A percentile compares a stretch with the other conserved stretches of the same genome.
These are phyloP conservation scores for Perkinsus olseni DNA, from an alignment of 169 alveolate species.

Conservation along the genomic window DNA sequence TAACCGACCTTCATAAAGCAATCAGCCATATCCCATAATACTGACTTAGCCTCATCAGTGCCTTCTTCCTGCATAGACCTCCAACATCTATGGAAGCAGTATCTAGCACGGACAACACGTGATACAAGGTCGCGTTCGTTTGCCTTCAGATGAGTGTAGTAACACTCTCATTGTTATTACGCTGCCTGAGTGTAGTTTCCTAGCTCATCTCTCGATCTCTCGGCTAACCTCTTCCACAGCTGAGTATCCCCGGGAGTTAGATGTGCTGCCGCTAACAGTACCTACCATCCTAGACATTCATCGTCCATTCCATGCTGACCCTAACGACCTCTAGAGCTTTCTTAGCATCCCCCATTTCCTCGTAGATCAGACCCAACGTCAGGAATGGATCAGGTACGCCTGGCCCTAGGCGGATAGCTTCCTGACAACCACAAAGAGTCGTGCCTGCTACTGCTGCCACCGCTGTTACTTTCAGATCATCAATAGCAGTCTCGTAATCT, in stretches of 20 bases:
- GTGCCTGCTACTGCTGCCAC: no score
- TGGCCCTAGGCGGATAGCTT: neutral
- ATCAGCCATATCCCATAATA: neutral
- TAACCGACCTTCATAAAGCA: neutral
- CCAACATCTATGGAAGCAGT: neutral
- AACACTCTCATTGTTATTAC: no score
- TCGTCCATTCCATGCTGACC: no score
- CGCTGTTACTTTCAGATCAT: neutral
- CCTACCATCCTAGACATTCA: no score
- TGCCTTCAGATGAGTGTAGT: no score
- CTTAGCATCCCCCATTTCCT: neutral
- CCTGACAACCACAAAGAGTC: no score
- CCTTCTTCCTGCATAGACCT: neutral
- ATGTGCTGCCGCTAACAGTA: neutral
- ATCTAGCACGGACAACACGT: no score
- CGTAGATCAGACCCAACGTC: neutral
- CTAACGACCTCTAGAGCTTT: neutral
- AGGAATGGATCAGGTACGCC: neutral
- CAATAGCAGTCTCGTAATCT: neutral
- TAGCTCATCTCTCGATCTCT: neutral
- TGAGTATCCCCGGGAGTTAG: neutral
- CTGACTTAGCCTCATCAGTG: neutral
- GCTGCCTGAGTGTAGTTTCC: neutral
- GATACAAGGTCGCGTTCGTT: no score
- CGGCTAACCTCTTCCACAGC: neutral